Conservation (phyloP, 176 grass and related monocot species). For the Pontederia paniculata region DNA sequence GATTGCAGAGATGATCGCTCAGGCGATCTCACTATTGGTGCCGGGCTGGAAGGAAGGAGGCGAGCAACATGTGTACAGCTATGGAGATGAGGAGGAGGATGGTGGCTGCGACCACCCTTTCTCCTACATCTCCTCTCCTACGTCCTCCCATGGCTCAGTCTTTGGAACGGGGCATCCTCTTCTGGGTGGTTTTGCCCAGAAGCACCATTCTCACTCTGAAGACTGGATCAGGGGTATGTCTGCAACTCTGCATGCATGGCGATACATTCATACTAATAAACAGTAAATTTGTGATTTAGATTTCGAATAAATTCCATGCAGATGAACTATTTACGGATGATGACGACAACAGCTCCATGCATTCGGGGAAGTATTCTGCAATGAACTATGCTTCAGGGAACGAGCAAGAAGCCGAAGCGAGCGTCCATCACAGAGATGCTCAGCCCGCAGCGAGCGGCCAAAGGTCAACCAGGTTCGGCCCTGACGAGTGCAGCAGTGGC, state of each 20-base stretch:
- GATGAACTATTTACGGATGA: conserved; percentile 45
- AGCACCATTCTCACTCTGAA: conserved; percentile 2
- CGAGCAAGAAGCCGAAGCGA: conserved; percentile 1
- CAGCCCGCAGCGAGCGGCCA: not conserved
- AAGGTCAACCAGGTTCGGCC: conserved; percentile 28
- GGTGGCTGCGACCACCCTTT: conserved; percentile 42
- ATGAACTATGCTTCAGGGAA: conserved; percentile 34
- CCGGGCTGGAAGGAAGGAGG: conserved; percentile 31
- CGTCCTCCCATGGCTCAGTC: conserved; percentile 52
- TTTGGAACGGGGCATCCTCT: conserved; percentile 13
- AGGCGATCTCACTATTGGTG: conserved; percentile 46
- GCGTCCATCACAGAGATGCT: conserved; percentile 2
- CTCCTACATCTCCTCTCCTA: conserved; percentile 42
- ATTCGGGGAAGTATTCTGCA: conserved; percentile 50
- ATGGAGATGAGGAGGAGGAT: conserved; percentile 14
- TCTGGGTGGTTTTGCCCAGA: not conserved
- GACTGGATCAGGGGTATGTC: conserved; percentile 15
- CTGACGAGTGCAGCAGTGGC: conserved; percentile 5
- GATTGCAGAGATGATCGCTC: conserved; percentile 78
- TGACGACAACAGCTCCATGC: conserved; percentile 46
- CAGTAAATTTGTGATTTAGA: conserved; percentile 7
- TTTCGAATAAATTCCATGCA: conserved; percentile 23
- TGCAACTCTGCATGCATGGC: too few relatives aligned
- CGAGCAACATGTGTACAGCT: conserved; percentile 32
- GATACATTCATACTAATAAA: too few relatives aligned